Evolutionary conservation across 2,329 filamentous ascomycete genomes (phyloP), one percentile per base, ranked within the genome.

Genomic region (Tricladium varicosporioides): DNA sequence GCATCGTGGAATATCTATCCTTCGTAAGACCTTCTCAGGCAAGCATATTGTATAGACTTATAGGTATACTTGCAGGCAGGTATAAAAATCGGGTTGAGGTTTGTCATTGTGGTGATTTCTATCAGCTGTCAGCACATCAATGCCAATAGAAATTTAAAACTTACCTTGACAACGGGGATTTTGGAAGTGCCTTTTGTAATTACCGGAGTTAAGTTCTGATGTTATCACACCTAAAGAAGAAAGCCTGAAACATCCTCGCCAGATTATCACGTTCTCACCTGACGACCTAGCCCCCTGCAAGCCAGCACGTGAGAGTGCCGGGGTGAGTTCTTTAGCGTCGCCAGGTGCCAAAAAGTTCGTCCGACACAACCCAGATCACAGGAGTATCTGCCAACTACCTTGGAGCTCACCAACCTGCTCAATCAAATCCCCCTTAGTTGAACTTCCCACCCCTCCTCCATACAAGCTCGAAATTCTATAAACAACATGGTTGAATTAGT

Each of bases 401-500:
- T 32, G 31, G 15, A 45, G 19, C 52, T 44, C 54, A 54, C 42
- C 49, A 31, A 44, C 18, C 27, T n/a, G 15, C 19, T 36, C 11
- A 13, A 31, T 43, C 15, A 46, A 8, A 11, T 13, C 15, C 27
- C 8, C 31, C 51, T n/a, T 44, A 13, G 36, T 27, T 40, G 7
- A 15, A 46, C 42, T 44, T 46, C 27, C 36, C 19, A n/a, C 27
- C 16, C 14, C 15, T 5, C 18, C 18, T 44, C 15, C 16, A 19
- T 46, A n/a, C 43, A 15, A 4, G 18, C 13, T 46, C n/a, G 18
- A 13, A 46, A 31, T 22, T 16, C 36, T n/a, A 16, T 9, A 51
- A 18, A 14, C 76, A 86, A 75, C 69, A 97, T 97, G 93, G 93
- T 97, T 75, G 91, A 93, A 77, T 90, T 97, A 72, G 90, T 91